phyloP scores from a whole-genome alignment of 2,329 filamentous ascomycete species.

The Beauveria pseudobassiana region DNA sequence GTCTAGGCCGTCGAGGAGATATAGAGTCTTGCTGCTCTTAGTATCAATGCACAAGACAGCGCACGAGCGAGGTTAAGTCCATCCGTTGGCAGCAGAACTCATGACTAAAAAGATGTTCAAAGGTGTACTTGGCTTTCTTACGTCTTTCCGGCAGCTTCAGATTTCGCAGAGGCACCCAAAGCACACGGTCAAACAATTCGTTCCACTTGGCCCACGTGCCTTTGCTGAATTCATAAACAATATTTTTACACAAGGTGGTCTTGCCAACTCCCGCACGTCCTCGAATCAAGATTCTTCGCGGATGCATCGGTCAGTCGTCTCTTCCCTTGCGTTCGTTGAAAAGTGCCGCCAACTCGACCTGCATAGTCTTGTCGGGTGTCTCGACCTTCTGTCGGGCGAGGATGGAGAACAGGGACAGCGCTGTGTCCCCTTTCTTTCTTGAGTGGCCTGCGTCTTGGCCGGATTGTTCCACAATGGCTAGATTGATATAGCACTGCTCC shows the following conservation, averaged over 20 bases:
- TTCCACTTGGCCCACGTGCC: conserved; percentile 16
- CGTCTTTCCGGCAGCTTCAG: conserved; percentile 19
- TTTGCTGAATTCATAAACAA: conserved; percentile 26
- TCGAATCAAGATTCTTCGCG: conserved; percentile 26
- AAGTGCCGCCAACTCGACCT: background rate
- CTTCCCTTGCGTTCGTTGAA: background rate
- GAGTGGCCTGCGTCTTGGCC: background rate
- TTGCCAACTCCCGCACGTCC: conserved; percentile 32
- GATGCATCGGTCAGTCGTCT: background rate
- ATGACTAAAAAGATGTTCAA: conserved; percentile 19
- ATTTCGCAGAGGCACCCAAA: conserved; percentile 33
- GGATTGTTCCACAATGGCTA: conserved; percentile 25
- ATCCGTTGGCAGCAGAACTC: conserved; percentile 20
- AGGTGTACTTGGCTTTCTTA: conserved; percentile 14
- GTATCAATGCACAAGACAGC: background rate
- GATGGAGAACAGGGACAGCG: background rate
- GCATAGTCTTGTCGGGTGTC: background rate
- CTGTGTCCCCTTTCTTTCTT: background rate
- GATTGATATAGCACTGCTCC: conserved; percentile 33
- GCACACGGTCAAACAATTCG: conserved; percentile 17
- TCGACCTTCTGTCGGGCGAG: background rate
- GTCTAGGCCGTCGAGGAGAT: conserved; percentile 29
- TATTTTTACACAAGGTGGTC: conserved; percentile 35
- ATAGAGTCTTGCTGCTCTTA: conserved; percentile 22
- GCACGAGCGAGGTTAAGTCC: background rate